A percentile compares a stretch with the other conserved stretches of the same genome.
Evolutionary conservation across 495 filamentous ascomycete species (phyloP).

Genomic region (Podospora comata): DNA sequence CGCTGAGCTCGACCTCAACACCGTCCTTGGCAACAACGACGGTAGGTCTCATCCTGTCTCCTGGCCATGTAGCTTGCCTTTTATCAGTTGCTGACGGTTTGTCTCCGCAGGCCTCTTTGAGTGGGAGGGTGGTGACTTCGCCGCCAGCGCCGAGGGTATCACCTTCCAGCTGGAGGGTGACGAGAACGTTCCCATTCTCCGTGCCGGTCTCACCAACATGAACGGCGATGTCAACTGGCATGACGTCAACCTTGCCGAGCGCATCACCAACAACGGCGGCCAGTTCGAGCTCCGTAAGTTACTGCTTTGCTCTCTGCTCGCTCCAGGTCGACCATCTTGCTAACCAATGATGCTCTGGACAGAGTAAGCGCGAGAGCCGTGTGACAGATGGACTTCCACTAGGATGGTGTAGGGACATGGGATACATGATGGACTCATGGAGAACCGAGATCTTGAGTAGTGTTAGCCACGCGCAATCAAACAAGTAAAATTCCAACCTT

Average conservation of each 20-base stretch:
- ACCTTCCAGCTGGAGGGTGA: conserved; percentile 43
- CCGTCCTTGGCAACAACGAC: conserved; percentile 43
- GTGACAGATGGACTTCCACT: not conserved
- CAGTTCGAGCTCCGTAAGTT: conserved; percentile 24
- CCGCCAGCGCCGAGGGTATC: conserved; percentile 38
- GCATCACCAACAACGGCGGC: conserved; percentile 30
- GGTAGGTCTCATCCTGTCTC: conserved; percentile 28
- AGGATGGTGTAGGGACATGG: not conserved
- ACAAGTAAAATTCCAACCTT: not conserved
- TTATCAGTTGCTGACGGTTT: not conserved
- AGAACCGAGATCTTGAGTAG: not conserved
- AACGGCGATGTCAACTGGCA: conserved; percentile 10
- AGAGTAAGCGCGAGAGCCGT: not conserved
- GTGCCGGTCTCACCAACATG: conserved; percentile 21
- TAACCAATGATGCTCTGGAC: not conserved
- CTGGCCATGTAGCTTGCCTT: not conserved
- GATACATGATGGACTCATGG: not conserved
- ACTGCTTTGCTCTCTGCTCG: not conserved
- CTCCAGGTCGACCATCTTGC: not conserved
- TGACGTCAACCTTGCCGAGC: conserved; percentile 34
- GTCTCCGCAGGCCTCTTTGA: conserved; percentile 38
- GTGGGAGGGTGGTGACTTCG: conserved; percentile 46
- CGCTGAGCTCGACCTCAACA: conserved; percentile 42
- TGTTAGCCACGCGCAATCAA: not conserved
- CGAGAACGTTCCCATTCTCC: conserved; percentile 29